phyloP scores from a whole-genome alignment of 306 rosid genomes.

The Gastrolobium bilobum region DNA sequence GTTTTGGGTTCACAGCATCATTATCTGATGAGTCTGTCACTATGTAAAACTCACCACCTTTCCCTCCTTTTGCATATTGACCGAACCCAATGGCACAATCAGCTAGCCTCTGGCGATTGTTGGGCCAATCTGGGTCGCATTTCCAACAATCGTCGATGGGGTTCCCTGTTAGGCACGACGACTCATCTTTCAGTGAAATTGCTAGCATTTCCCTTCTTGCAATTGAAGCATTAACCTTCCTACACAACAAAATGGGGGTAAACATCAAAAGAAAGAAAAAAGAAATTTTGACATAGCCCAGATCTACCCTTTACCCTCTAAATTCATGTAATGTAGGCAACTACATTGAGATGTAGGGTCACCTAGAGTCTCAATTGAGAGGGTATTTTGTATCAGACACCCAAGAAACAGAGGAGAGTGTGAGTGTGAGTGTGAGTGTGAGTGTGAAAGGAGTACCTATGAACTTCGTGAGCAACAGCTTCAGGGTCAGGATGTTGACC shows the following conservation, averaged over 20 bases:
- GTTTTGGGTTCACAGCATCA: conserved; percentile 86
- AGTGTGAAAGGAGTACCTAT: conserved; percentile 58
- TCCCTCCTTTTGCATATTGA: conserved; percentile 91
- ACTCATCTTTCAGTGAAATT: conserved; percentile 45
- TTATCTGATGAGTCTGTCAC: conserved; percentile 86
- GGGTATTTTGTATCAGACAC: not conserved
- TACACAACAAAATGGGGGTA: not conserved
- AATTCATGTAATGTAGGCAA: conserved; percentile 6
- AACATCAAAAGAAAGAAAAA: not conserved
- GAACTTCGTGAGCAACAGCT: conserved; percentile 80
- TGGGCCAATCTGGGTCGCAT: conserved; percentile 97
- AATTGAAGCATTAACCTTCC: conserved; percentile 89
- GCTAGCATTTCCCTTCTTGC: conserved; percentile 75
- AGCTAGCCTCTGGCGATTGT: conserved; percentile 82
- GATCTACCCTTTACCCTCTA: conserved; percentile 34
- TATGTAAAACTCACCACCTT: conserved; percentile 81
- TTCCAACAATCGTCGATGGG: conserved; percentile 99
- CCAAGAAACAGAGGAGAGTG: conserved; percentile 20
- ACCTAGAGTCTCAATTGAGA: not conserved
- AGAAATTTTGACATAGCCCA: not conserved
- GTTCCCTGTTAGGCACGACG: conserved; percentile 83
- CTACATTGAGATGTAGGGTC: conserved; percentile 38
- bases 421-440: not conserved
- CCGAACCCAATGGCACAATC: conserved; percentile 98
- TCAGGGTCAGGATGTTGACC: conserved; percentile 94